phyloP scores from a whole-genome alignment of 352 stramenopile genomes.

The Poterioochromonas sp. region DNA sequence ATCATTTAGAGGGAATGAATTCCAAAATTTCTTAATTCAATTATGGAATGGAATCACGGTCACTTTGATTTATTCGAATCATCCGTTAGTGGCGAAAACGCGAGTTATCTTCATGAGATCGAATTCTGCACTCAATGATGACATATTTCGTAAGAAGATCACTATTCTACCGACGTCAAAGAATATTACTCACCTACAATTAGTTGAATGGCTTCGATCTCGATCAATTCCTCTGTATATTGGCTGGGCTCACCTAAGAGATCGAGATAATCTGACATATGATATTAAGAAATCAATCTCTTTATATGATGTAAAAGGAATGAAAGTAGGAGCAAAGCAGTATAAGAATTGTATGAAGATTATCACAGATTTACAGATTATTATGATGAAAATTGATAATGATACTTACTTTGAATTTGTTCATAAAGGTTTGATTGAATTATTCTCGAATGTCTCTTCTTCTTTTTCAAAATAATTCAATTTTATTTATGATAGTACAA shows the following conservation, averaged over 20 bases:
- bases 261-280: neutral
- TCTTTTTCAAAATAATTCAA: too few species aligned
- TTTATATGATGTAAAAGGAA: neutral
- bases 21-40: neutral
- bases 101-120: neutral
- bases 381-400: constrained; percentile 2
- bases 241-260: neutral
- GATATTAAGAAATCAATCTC: neutral
- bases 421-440: neutral
- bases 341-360: neutral
- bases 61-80: neutral
- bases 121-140: neutral
- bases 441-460: too few species aligned
- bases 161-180: neutral
- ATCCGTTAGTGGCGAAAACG: neutral
- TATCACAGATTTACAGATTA: neutral
- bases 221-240: neutral
- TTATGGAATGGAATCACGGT: neutral
- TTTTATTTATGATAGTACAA: too few species aligned
- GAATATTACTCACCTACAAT: neutral
- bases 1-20: neutral
- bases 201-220: neutral
- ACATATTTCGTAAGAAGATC: neutral
- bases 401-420: neutral
- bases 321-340: neutral